Percentiles rank a stretch among this genome's conserved stretches.
These are phyloP conservation scores for Amoebophrya sp. DNA, from an alignment of 169 alveolate species.

Conservation along the genomic window DNA sequence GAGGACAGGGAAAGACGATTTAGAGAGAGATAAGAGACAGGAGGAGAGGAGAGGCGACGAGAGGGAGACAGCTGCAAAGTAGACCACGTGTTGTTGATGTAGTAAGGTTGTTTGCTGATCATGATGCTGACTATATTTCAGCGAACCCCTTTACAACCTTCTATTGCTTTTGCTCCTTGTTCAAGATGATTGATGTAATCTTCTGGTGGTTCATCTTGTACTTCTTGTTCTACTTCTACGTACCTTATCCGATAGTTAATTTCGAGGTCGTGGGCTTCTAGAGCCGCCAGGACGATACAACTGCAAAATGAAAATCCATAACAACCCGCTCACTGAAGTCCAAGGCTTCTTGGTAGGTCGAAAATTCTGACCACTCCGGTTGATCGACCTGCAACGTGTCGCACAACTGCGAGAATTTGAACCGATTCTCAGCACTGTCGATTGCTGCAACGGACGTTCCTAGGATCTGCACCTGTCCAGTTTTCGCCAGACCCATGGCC, in stretches of 20 bases:
- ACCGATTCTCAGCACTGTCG: constrained; percentile 73
- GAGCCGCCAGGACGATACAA: neutral
- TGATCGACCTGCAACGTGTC: constrained; percentile 74
- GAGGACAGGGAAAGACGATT: constrained; percentile 74
- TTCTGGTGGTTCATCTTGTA: neutral
- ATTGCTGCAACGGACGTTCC: constrained; percentile 78
- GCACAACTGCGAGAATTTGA: constrained; percentile 68
- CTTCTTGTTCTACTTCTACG: neutral
- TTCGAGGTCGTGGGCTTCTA: neutral
- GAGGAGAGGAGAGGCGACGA: no score
- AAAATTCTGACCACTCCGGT: constrained; percentile 76
- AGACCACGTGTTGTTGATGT: no score
- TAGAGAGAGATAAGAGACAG: no score
- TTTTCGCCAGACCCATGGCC: constrained; percentile 52
- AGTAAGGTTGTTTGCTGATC: no score
- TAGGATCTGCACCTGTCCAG: constrained; percentile 56
- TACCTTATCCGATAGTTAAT: neutral
- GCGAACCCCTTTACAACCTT: no score
- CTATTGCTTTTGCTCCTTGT: no score
- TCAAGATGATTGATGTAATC: neutral
- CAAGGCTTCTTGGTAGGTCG: constrained; percentile 44
- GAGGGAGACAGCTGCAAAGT: no score
- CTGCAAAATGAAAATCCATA: no score
- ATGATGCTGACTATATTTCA: no score
- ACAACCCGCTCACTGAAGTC: constrained; percentile 34